These are phyloP conservation scores for Picea abies DNA, from an alignment of 83 land plant genomes.

Conservation along the genomic window DNA sequence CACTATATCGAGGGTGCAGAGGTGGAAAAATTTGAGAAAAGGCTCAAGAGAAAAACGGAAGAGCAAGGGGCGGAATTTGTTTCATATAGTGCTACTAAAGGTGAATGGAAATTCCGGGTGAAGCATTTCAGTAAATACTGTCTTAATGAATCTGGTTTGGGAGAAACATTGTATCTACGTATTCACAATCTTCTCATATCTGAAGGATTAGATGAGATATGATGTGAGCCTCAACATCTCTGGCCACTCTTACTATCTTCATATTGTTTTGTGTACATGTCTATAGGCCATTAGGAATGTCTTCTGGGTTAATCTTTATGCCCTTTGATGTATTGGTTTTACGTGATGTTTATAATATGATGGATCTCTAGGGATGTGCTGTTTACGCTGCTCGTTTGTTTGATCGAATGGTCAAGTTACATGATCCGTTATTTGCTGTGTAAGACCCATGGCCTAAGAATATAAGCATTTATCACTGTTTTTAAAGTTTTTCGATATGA, in stretches of 20 bases:
- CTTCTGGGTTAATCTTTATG: constrained; percentile 13
- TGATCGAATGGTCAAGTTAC: too few relatives aligned
- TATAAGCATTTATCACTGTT: too few relatives aligned
- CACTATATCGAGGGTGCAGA: constrained; percentile 67
- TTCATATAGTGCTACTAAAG: constrained; percentile 70
- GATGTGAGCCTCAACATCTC: background rate
- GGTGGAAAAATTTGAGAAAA: constrained; percentile 81
- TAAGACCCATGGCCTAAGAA: too few relatives aligned
- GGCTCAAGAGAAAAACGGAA: constrained; percentile 78
- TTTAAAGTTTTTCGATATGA: too few relatives aligned
- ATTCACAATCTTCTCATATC: background rate
- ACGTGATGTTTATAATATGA: background rate
- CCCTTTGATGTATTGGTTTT: constrained; percentile 2
- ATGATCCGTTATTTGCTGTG: too few relatives aligned
- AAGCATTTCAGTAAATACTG: constrained; percentile 80
- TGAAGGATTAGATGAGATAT: constrained; percentile 10
- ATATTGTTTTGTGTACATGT: constrained; percentile 12
- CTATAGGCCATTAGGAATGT: constrained; percentile 8
- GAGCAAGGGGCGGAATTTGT: constrained; percentile 97
- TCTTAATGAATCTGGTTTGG: constrained; percentile 35
- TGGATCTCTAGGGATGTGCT: too few relatives aligned
- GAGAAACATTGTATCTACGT: background rate
- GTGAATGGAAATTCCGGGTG: constrained; percentile 96
- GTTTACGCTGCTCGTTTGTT: too few relatives aligned
- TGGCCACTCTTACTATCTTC: background rate